Conservation (phyloP, 2,329 filamentous ascomycete genomes). For the Cadophora sp. region DNA sequence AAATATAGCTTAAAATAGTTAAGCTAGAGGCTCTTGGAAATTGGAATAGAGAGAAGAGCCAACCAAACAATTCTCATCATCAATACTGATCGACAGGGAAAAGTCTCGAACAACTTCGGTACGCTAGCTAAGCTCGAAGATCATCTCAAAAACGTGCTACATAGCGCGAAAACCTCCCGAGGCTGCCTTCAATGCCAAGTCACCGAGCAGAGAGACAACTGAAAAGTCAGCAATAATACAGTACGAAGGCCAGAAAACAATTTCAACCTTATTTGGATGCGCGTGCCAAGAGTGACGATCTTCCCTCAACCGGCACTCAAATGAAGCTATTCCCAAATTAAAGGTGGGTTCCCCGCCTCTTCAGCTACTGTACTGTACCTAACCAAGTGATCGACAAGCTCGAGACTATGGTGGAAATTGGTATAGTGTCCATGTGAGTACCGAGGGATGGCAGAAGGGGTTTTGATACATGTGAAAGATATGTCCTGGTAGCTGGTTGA, state of each 20-base stretch:
- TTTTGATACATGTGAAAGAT: constrained; percentile 2
- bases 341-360: neutral
- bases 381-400: neutral
- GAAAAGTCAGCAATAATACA: neutral
- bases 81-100: neutral
- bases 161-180: neutral
- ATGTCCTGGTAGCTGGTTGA: no score
- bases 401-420: neutral
- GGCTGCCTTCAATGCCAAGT: neutral
- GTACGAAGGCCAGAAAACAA: neutral
- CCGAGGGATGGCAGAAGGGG: neutral
- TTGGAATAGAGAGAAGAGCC: neutral
- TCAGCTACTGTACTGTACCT: no score
- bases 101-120: neutral
- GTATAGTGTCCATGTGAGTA: neutral
- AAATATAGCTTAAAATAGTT: neutral
- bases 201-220: neutral
- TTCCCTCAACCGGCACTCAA: neutral
- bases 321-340: constrained; percentile 10
- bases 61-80: no score
- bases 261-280: neutral
- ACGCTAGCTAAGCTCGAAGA: neutral
- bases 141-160: neutral
- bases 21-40: no score
- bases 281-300: constrained; percentile 1